These are phyloP conservation scores for Raphanus hybrid DNA, from an alignment of 441 rosid species.

Conservation along the genomic window DNA sequence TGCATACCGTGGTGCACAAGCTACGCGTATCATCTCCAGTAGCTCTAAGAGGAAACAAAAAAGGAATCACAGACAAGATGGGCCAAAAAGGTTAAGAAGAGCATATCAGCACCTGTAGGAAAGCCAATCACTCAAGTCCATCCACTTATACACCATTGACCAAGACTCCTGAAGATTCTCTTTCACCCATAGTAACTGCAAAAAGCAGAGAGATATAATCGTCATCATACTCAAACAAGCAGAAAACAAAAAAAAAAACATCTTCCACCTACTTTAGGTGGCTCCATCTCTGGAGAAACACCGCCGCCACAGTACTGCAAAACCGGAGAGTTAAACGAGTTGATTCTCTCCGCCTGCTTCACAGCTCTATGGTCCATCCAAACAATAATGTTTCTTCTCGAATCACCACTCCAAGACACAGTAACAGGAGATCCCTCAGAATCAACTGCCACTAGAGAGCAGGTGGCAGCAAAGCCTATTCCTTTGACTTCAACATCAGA, in stretches of 20 bases:
- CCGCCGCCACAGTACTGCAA: constrained; percentile 92
- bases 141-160: constrained; percentile 95
- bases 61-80: constrained; percentile 23
- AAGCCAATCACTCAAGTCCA: constrained; percentile 99
- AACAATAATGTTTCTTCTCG: constrained; percentile 85
- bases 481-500: constrained; percentile 71
- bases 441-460: constrained; percentile 98
- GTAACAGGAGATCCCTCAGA: constrained; percentile 89
- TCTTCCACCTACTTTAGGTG: constrained; percentile 66
- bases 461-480: constrained; percentile 89
- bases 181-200: constrained; percentile 97
- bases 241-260: background rate
- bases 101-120: constrained; percentile 65
- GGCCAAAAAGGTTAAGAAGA: constrained; percentile 4
- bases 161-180: constrained; percentile 92
- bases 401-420: constrained; percentile 96
- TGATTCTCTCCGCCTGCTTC: constrained; percentile 87
- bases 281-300: constrained; percentile 94
- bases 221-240: constrained; percentile 16
- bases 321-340: constrained; percentile 75
- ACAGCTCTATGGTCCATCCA: constrained; percentile 99
- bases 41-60: constrained; percentile 59
- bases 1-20: constrained; percentile 95
- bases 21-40: constrained; percentile 96
- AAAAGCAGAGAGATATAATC: constrained; percentile 24